Conservation (phyloP, 2,329 filamentous ascomycete genomes). For the Sporothrix humicola region DNA sequence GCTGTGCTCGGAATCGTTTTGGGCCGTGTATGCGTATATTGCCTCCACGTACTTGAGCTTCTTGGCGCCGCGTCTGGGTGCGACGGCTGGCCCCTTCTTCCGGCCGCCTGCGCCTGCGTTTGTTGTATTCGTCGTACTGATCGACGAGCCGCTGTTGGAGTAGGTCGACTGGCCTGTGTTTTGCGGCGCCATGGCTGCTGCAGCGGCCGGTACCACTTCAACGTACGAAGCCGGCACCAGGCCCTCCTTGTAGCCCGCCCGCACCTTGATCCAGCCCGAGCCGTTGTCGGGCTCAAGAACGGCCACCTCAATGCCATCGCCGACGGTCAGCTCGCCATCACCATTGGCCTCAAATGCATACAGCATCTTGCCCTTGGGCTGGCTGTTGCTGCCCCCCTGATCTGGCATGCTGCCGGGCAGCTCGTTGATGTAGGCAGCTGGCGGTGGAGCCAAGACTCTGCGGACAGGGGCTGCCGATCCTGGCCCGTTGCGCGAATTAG, state of each 20-base stretch:
- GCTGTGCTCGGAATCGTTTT: slow-evolving; percentile 83
- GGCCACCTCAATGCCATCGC: slow-evolving; percentile 77
- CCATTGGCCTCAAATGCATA: slow-evolving; percentile 83
- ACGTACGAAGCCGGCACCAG: slow-evolving; percentile 88
- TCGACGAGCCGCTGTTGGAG: slow-evolving; percentile 76
- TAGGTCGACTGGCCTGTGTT: slow-evolving; percentile 64
- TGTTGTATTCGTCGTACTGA: slow-evolving; percentile 48
- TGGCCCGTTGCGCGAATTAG: slow-evolving; percentile 44
- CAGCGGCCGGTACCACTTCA: slow-evolving; percentile 61
- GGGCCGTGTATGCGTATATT: slow-evolving; percentile 87
- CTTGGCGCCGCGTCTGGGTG: slow-evolving; percentile 87
- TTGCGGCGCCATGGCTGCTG: slow-evolving; percentile 52
- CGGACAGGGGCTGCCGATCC: slow-evolving; percentile 59
- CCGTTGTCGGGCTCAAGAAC: slow-evolving; percentile 89
- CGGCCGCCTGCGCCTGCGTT: slow-evolving; percentile 55
- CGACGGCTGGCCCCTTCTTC: slow-evolving; percentile 91
- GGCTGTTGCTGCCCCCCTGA: slow-evolving; percentile 42
- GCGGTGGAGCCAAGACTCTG: slow-evolving; percentile 85
- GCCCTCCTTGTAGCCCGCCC: slow-evolving; percentile 75
- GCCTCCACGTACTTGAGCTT: slow-evolving; percentile 93
- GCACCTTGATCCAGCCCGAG: slow-evolving; percentile 88
- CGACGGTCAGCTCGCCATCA: slow-evolving; percentile 79
- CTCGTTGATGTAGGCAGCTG: slow-evolving; percentile 76
- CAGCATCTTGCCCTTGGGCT: slow-evolving; percentile 83
- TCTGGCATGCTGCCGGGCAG: slow-evolving; percentile 60